Percentiles rank a stretch among this genome's conserved stretches.
Evolutionary conservation across 148 eudicot species (phyloP).

Genomic region (Pouteria glomerata): DNA sequence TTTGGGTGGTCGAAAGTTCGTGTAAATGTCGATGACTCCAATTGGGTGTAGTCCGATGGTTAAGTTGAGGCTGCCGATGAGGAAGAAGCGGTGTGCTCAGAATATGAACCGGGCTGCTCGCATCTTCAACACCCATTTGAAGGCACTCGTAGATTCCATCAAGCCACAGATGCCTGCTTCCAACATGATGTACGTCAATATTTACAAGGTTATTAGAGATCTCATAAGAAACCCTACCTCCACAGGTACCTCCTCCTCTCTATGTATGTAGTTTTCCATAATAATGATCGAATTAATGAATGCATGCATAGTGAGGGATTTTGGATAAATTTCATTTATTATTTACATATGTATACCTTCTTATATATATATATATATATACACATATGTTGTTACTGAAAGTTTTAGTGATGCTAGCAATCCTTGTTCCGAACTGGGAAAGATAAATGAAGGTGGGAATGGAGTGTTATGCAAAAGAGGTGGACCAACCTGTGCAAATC

Average conservation of each 20-base stretch:
- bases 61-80: background rate
- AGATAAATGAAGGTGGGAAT: constrained; percentile 7
- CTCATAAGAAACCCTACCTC: constrained; percentile 1
- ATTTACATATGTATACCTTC: too few species aligned
- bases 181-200: constrained; percentile 1
- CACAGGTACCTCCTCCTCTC: background rate
- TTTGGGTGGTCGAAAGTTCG: constrained; percentile 5
- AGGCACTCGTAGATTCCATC: background rate
- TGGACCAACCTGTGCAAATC: constrained; percentile 26
- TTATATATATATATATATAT: too few species aligned
- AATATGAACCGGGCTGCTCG: constrained; percentile 6
- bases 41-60: constrained; percentile 6
- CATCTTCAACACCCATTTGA: constrained; percentile 6
- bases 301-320: too few species aligned
- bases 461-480: constrained; percentile 27
- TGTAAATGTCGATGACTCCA: constrained; percentile 8
- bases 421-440: constrained; percentile 22
- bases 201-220: constrained; percentile 1
- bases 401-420: constrained; percentile 15
- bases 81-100: background rate
- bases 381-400: too few species aligned
- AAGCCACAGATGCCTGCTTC: constrained; percentile 5
- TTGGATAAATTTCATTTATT: background rate
- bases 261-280: too few species aligned
- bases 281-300: too few species aligned